phyloP scores from a whole-genome alignment of 2,329 filamentous ascomycete species.

The Penicillium glabrum region DNA sequence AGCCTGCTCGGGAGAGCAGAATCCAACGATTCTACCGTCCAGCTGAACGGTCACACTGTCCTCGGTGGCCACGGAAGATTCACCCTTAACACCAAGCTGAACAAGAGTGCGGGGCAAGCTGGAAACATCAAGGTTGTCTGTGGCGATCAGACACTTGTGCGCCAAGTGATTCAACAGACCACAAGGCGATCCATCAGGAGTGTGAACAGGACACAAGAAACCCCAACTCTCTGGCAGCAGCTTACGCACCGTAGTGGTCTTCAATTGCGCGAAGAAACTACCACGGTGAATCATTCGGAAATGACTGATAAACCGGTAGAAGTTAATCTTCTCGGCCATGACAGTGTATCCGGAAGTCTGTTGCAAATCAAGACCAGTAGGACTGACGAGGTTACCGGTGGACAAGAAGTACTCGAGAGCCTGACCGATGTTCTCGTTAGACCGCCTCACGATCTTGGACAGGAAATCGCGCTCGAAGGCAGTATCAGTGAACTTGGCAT shows the following conservation, averaged over 20 bases:
- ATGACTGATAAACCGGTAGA: slow-evolving; percentile 96
- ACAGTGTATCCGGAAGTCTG: slow-evolving; percentile 94
- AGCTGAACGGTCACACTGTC: slow-evolving; percentile 88
- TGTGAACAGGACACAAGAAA: slow-evolving; percentile 95
- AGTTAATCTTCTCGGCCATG: slow-evolving; percentile 98
- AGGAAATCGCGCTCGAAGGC: slow-evolving; percentile 80
- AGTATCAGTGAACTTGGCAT: slow-evolving; percentile 66
- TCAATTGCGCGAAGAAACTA: slow-evolving; percentile 96
- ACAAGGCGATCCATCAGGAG: slow-evolving; percentile 92
- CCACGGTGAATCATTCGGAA: slow-evolving; percentile 99
- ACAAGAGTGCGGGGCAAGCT: slow-evolving; percentile 70
- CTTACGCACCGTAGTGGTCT: slow-evolving; percentile 95
- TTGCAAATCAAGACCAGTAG: slow-evolving; percentile 89
- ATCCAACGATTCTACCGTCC: slow-evolving; percentile 86
- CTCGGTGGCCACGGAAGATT: slow-evolving; percentile 73
- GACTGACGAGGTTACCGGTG: slow-evolving; percentile 88
- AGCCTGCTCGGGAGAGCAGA: slow-evolving; percentile 82
- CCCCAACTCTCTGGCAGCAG: slow-evolving; percentile 96
- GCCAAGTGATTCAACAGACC: slow-evolving; percentile 92
- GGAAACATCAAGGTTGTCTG: slow-evolving; percentile 70
- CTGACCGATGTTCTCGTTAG: slow-evolving; percentile 85
- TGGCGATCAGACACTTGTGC: slow-evolving; percentile 91
- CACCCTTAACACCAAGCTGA: slow-evolving; percentile 74
- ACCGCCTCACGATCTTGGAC: slow-evolving; percentile 71
- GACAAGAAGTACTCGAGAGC: slow-evolving; percentile 93